A percentile compares a stretch with the other conserved stretches of the same genome.
phyloP scores from a whole-genome alignment of 768 basidiomycete species.

The Kwoniella heveanensis region DNA sequence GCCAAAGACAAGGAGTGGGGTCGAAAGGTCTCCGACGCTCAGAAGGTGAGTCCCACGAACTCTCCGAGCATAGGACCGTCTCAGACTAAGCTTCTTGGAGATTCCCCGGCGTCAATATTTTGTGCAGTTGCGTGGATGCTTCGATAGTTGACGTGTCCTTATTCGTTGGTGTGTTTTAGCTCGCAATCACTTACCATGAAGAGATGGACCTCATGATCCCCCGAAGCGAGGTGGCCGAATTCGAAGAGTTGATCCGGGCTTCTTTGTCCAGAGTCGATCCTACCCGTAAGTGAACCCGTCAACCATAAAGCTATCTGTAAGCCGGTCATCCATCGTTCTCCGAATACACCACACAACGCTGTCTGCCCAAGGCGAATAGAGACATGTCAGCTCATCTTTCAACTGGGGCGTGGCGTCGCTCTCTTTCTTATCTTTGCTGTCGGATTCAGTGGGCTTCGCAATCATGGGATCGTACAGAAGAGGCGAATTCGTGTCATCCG shows the following conservation, averaged over 20 bases:
- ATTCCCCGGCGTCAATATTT: too few relatives aligned
- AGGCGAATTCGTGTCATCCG: slow-evolving; percentile 45
- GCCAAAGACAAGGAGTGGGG: slow-evolving; percentile 29
- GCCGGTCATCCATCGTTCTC: too few relatives aligned
- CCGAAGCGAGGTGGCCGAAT: slow-evolving; percentile 40
- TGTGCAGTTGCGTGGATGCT: too few relatives aligned
- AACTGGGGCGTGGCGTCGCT: neutral
- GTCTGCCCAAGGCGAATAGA: too few relatives aligned
- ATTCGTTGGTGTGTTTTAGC: slow-evolving; percentile 17
- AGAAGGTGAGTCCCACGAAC: slow-evolving; percentile 30
- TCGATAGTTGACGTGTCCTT: neutral
- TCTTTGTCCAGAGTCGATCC: slow-evolving; percentile 46
- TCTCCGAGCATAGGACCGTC: neutral
- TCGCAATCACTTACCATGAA: slow-evolving; percentile 40
- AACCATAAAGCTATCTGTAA: neutral
- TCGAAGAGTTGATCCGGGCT: slow-evolving; percentile 28
- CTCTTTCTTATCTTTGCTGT: too few relatives aligned
- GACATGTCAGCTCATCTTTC: too few relatives aligned
- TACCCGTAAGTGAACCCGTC: slow-evolving; percentile 17
- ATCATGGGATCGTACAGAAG: slow-evolving; percentile 52
- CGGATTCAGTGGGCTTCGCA: slow-evolving; percentile 48
- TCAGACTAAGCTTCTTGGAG: too few relatives aligned
- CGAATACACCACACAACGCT: too few relatives aligned
- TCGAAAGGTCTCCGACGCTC: slow-evolving; percentile 36
- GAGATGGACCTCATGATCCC: slow-evolving; percentile 53